phyloP scores from a whole-genome alignment of 805 yeast genomes.

The Candida coquimbonensis region DNA sequence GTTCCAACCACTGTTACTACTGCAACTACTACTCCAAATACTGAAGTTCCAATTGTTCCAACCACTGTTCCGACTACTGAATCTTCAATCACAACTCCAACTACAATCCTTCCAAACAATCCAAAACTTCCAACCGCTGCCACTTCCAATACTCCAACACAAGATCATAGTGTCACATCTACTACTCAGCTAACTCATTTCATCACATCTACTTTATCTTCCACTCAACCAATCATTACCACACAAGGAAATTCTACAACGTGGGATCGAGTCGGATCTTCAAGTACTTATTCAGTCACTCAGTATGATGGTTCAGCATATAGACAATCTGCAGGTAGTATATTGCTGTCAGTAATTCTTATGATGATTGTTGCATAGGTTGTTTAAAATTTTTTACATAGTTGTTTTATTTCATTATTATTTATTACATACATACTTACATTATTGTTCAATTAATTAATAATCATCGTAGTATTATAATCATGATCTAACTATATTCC shows the following conservation, averaged over 20 bases:
- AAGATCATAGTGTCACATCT: neutral
- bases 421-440: neutral
- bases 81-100: conserved; percentile 2
- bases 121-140: conserved; percentile 1
- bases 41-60: neutral
- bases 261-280: neutral
- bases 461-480: neutral
- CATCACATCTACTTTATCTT: neutral
- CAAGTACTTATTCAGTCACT: too few species aligned
- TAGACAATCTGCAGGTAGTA: too few species aligned
- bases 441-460: neutral
- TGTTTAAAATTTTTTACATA: too few species aligned
- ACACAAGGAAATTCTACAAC: neutral
- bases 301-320: too few species aligned
- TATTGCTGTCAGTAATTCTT: too few species aligned
- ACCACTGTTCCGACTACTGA: conserved; percentile 4
- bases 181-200: neutral
- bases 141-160: neutral
- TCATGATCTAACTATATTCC: conserved; percentile 43
- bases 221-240: neutral
- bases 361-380: too few species aligned
- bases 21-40: neutral
- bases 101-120: conserved; percentile 7
- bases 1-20: neutral
- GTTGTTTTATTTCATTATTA: neutral